Conservation (phyloP, 192 early-diverging fungal genomes). For the Coemansia sp. region DNA sequence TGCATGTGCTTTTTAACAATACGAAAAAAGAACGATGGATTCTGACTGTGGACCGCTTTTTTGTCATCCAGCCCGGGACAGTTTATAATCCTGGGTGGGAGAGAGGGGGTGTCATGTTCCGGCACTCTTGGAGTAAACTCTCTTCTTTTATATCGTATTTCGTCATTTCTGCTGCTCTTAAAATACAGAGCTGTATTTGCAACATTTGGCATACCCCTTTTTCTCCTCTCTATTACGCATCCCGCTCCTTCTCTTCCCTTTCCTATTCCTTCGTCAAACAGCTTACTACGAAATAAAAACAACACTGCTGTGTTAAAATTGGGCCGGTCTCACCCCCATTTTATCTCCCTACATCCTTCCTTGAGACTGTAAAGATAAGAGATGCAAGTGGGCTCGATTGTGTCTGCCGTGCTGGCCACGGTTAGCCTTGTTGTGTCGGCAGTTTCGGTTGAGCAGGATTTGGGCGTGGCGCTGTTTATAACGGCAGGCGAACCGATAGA, state of each 20-base stretch:
- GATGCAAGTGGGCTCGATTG: not conserved
- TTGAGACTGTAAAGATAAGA: not conserved
- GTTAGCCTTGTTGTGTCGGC: not conserved
- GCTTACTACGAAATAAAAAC: too few species aligned
- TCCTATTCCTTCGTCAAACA: too few species aligned
- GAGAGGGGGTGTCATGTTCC: not conserved
- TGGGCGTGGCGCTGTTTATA: slow-evolving; percentile 1
- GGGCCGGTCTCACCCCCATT: too few species aligned
- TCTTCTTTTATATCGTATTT: not conserved
- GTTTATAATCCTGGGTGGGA: too few species aligned
- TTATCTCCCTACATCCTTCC: too few species aligned
- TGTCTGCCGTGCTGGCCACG: slow-evolving; percentile 6
- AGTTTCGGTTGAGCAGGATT: not conserved
- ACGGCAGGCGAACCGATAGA: not conserved
- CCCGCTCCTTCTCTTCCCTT: not conserved
- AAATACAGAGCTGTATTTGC: not conserved
- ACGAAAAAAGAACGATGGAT: too few species aligned
- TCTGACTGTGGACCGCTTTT: not conserved
- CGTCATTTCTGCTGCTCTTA: not conserved
- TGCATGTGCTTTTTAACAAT: not conserved
- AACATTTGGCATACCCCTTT: not conserved
- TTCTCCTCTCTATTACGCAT: not conserved
- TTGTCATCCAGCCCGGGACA: not conserved
- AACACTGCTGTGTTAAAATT: too few species aligned
- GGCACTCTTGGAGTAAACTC: not conserved